A percentile compares a stretch with the other conserved stretches of the same genome.
Evolutionary conservation across 345 rosid genomes (phyloP).

Genomic region (Nephelium lappaceum): DNA sequence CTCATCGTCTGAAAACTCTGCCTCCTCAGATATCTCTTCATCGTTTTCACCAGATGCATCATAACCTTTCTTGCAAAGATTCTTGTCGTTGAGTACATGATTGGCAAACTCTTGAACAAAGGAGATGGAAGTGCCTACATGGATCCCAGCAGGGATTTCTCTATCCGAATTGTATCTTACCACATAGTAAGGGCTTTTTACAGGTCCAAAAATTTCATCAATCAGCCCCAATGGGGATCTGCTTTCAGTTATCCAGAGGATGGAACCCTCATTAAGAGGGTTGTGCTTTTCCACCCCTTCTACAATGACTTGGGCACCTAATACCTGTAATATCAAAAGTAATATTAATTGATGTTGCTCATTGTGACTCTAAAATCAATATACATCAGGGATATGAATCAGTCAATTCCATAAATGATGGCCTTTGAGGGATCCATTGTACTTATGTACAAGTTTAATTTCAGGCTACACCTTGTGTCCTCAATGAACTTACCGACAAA

Average conservation of each 20-base stretch:
- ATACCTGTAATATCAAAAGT: slow-evolving; percentile 45
- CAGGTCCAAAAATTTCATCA: slow-evolving; percentile 98
- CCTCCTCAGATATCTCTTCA: slow-evolving; percentile 81
- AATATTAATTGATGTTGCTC: slow-evolving; percentile 9
- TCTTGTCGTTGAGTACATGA: slow-evolving; percentile 72
- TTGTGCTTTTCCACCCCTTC: slow-evolving; percentile 80
- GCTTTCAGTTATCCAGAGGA: slow-evolving; percentile 77
- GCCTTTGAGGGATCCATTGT: not conserved
- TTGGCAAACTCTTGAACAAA: slow-evolving; percentile 77
- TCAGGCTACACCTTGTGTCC: not conserved
- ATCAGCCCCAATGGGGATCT: slow-evolving; percentile 72
- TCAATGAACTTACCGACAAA: slow-evolving; percentile 62
- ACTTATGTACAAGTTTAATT: not conserved
- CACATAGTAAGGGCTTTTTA: slow-evolving; percentile 76
- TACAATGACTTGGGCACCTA: slow-evolving; percentile 78
- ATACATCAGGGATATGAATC: slow-evolving; percentile 13
- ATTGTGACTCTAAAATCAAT: not conserved
- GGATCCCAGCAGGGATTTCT: slow-evolving; percentile 68
- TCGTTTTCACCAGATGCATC: slow-evolving; percentile 97
- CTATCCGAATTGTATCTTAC: slow-evolving; percentile 91
- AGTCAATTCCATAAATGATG: slow-evolving; percentile 19
- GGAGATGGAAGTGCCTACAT: slow-evolving; percentile 66
- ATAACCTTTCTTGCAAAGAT: slow-evolving; percentile 84
- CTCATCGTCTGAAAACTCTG: slow-evolving; percentile 95
- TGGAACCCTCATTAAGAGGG: slow-evolving; percentile 85